phyloP scores from a whole-genome alignment of 495 filamentous ascomycete genomes.

The Filosporella fistucella region DNA sequence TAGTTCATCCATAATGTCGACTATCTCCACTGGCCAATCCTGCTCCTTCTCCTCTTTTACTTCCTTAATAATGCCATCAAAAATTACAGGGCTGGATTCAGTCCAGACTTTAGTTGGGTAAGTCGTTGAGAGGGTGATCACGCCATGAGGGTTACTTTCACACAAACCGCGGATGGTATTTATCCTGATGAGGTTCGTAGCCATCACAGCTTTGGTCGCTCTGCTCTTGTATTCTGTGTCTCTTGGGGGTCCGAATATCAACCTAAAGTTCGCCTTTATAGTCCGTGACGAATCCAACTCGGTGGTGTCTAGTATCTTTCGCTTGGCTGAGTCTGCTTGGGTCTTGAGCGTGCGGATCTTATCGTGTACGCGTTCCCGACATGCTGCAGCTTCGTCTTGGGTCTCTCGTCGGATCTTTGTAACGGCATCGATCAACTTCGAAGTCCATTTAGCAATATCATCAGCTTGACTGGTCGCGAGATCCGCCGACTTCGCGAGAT shows the following conservation, averaged over 20 bases:
- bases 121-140: not conserved
- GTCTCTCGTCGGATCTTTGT: constrained; percentile 1
- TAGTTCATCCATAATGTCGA: constrained; percentile 4
- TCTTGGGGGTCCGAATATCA: too few species aligned
- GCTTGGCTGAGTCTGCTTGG: constrained; percentile 4
- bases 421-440: not conserved
- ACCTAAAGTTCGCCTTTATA: too few species aligned
- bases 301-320: constrained; percentile 6
- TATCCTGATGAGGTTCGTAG: constrained; percentile 5
- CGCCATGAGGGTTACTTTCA: constrained; percentile 7
- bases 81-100: constrained; percentile 2
- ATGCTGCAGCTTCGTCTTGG: not conserved
- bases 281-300: constrained; percentile 4
- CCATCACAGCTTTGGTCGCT: not conserved
- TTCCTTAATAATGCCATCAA: constrained; percentile 2
- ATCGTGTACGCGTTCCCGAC: constrained; percentile 1
- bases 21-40: constrained; percentile 8
- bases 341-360: constrained; percentile 6
- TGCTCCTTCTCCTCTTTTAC: constrained; percentile 5
- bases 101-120: constrained; percentile 6
- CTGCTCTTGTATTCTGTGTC: too few species aligned
- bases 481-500: constrained; percentile 2
- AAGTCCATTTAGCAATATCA: constrained; percentile 5
- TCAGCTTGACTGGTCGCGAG: constrained; percentile 3
- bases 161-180: constrained; percentile 6